Evolutionary conservation across 441 rosid species (phyloP), one percentile per base, ranked within the genome.

Genomic region (Populus hybrid): DNA sequence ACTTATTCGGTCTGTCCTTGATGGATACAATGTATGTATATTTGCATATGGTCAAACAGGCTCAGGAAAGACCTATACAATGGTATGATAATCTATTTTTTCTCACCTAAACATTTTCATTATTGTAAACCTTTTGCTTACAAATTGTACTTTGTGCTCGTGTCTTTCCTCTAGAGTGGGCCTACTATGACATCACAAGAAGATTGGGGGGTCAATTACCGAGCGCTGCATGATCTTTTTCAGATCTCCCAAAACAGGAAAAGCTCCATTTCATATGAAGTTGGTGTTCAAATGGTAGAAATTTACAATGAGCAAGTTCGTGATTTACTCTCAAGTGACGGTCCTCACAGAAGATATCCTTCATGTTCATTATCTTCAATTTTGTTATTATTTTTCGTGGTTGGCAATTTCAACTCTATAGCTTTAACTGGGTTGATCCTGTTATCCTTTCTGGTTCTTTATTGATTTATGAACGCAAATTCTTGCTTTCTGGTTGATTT

Each of bases 21-120:
- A 87, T 70, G 90, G 90, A 76, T 85, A 80, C 61, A 85, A 79
- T 76, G 88, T 85, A n/a, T 87, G 89, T 53, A 85, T 87, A 71
- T 87, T 87, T 82, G 89, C 89, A 26, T 87, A 87, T 80, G 89
- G 89, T 36, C 89, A 87, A 85, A 87, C 90, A 9, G 86, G 86
- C 34, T 84, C 86, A 16, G 86, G 86, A 21, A 83, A 83, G 84
- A 83, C 86, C 10, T 87, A 83, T 63, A 87, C 90, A 21, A 87
- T 87, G 90, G 88, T 87, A 83, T 24, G 32, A 16, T 65, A 50
- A 65, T n/a, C 28, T 57, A 28, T 57, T n/a, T 19, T 6, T 74
- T 67, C 76, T 64, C 6, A 36, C 16, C 73, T 68, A n/a, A 40
- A 67, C 66, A 61, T 21, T 8, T 61, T 36, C 40, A 63, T 18